These are phyloP conservation scores for Geotrichum ghanense DNA, from an alignment of 805 yeast species.

Conservation along the genomic window DNA sequence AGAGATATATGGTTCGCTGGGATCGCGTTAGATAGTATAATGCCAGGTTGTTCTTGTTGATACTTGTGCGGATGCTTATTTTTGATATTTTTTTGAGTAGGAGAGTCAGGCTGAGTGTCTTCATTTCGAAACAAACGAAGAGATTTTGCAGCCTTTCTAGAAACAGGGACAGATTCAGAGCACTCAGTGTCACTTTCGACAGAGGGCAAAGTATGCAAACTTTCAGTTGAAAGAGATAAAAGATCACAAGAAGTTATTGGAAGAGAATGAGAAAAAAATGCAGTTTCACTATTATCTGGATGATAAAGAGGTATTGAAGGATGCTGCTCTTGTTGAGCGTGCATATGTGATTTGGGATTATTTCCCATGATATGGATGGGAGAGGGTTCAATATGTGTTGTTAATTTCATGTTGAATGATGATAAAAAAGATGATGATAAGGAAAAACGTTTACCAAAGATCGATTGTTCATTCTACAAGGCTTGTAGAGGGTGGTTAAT, in stretches of 20 bases:
- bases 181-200: neutral
- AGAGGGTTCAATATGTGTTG: neutral
- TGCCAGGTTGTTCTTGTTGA: too few relatives aligned
- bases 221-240: neutral
- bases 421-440: too few relatives aligned
- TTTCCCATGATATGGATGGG: neutral
- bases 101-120: slow-evolving; percentile 8
- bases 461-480: too few relatives aligned
- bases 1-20: neutral
- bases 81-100: too few relatives aligned
- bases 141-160: slow-evolving; percentile 30
- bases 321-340: neutral
- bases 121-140: slow-evolving; percentile 26
- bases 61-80: too few relatives aligned
- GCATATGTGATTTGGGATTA: neutral
- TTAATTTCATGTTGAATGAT: neutral
- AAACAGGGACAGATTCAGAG: slow-evolving; percentile 8
- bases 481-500: too few relatives aligned
- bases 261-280: neutral
- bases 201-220: neutral
- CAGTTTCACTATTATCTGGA: neutral
- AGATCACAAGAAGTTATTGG: neutral
- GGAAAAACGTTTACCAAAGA: too few relatives aligned
- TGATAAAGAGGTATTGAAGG: neutral
- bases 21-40: neutral